Evolutionary conservation across 31 red algal genomes (phyloP), one percentile per base, ranked within the genome.

Genomic region (Bonnemaisonia californica): DNA sequence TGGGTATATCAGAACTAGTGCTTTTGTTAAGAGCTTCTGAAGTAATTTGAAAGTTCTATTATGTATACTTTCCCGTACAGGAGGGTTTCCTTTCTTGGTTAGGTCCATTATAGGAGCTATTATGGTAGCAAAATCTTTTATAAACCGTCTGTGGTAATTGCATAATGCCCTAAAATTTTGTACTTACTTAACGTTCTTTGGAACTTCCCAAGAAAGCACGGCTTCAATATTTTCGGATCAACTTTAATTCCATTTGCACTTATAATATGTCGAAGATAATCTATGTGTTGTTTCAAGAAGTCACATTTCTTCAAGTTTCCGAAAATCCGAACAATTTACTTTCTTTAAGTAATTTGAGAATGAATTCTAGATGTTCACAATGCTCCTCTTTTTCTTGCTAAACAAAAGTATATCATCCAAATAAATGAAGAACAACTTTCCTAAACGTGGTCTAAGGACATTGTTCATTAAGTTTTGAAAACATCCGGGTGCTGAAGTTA

Each of bases 61-160:
- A 54, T 42, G 19, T 55, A 3, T 2, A 9, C 0, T 8, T 11
- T 41, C 80, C 41, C 13, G 5, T 16, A n/a, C n/a, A 57, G 58
- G 73, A 4, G 21, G 18, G 18, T 41, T 39, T 0, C 18, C 24
- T 60, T 80, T 89, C 26, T 48, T 71, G 29, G 45, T 80, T 39
- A 80, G 33, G 38, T 63, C 32, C n/a, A 65, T 56, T 19, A 79
- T 36, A 57, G 42, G 75, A 3, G 27, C 66, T 4, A 60, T 76
- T 54, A 79, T 73, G 27, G 18, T 42, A 37, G 85, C 31, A 37
- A 72, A 80, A 28, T 65, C 56, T 61, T 71, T 73, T n/a, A 89
- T 31, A 80, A 80, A 89, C 55, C 65, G 69, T 69, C 85, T 69
- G 63, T 74, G 73, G n/a, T 80, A 89, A 60, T 80, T 86, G 48